Conservation (phyloP, 495 filamentous ascomycete genomes). For the Rhypophila decipiens region DNA sequence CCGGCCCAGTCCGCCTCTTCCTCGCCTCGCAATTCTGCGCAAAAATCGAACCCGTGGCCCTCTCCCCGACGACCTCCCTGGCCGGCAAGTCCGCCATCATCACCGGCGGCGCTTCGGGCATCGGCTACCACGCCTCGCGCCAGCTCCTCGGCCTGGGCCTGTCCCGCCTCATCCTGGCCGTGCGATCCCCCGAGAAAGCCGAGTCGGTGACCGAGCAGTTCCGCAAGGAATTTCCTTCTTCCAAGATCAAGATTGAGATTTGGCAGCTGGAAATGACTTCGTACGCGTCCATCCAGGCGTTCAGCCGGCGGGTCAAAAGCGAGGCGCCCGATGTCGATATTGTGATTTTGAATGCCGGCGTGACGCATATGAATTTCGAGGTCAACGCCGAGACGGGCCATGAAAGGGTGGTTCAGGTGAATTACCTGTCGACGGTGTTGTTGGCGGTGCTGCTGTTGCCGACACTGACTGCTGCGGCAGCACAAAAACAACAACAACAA, state of each 20-base stretch:
- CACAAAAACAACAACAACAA: no score
- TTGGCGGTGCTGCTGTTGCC: conserved; percentile 47
- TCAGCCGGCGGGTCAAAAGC: conserved; percentile 31
- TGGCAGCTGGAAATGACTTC: conserved; percentile 46
- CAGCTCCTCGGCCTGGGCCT: conserved; percentile 17
- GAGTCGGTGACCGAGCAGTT: background rate
- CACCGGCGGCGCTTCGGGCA: conserved; percentile 48
- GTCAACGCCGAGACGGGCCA: conserved; percentile 36
- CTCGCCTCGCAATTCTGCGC: conserved; percentile 4
- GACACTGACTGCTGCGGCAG: conserved; percentile 24
- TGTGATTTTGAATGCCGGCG: conserved; percentile 49
- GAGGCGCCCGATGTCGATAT: conserved; percentile 39
- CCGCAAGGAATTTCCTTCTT: conserved; percentile 1
- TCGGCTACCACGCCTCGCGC: conserved; percentile 43
- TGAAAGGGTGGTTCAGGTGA: conserved; percentile 39
- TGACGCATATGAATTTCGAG: conserved; percentile 25
- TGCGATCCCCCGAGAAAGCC: conserved; percentile 12
- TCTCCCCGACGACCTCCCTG: conserved; percentile 5
- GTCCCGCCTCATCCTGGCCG: conserved; percentile 5
- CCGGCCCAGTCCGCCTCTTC: background rate
- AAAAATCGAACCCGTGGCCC: background rate
- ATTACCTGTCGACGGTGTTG: conserved; percentile 43
- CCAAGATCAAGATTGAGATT: conserved; percentile 42
- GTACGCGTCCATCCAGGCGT: conserved; percentile 40
- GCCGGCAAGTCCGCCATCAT: conserved; percentile 41